Conservation (phyloP, 2,329 filamentous ascomycete genomes). For the Aspergillus sp. region DNA sequence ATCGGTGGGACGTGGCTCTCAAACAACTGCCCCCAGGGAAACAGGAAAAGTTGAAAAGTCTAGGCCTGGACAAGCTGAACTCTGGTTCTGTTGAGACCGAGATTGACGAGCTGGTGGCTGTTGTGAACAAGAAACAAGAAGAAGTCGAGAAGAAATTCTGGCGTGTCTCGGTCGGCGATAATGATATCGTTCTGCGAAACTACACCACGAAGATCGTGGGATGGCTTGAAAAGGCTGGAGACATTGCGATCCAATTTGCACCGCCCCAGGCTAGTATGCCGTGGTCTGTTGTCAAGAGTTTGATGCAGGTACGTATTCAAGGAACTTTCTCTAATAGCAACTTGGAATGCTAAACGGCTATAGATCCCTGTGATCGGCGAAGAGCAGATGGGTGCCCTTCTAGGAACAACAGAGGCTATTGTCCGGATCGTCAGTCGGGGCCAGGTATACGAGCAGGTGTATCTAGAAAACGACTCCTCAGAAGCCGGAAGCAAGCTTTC, state of each 20-base stretch:
- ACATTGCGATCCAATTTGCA: constrained; percentile 32
- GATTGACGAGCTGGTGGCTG: constrained; percentile 1
- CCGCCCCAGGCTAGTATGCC: constrained; percentile 33
- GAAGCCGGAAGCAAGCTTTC: not conserved
- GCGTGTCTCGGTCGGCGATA: constrained; percentile 1
- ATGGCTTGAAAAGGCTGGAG: constrained; percentile 19
- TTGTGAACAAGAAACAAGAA: constrained; percentile 8
- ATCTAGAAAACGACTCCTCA: not conserved
- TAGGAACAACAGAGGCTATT: constrained; percentile 15
- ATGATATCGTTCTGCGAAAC: constrained; percentile 12
- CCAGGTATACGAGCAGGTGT: constrained; percentile 16
- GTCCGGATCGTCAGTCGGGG: constrained; percentile 16
- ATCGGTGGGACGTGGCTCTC: not conserved
- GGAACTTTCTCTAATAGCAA: no score
- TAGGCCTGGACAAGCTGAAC: not conserved
- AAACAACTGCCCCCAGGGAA: not conserved
- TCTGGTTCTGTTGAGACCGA: not conserved
- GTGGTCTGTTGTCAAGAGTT: constrained; percentile 12
- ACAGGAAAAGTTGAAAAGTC: not conserved
- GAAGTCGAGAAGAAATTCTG: constrained; percentile 14
- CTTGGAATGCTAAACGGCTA: no score
- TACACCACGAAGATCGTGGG: constrained; percentile 14
- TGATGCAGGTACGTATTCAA: constrained; percentile 1
- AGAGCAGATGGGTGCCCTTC: constrained; percentile 19
- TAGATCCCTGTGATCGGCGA: constrained; percentile 26